Conservation (phyloP, 257 asterid genomes). For the Nicotiana sylvestris region DNA sequence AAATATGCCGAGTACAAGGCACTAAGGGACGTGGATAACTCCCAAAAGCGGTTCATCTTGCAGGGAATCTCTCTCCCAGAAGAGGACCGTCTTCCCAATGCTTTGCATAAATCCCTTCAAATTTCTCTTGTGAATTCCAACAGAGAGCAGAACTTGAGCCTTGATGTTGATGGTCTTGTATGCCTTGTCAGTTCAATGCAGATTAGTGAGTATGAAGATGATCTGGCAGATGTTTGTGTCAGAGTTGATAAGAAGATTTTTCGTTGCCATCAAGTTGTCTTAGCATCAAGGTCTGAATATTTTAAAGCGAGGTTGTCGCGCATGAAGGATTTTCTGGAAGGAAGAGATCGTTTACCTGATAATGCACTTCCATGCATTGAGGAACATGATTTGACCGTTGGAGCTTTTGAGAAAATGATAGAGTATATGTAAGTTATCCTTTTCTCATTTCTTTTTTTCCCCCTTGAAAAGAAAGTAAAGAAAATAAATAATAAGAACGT, state of each 20-base stretch:
- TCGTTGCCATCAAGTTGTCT: constrained; percentile 82
- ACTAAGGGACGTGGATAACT: constrained; percentile 61
- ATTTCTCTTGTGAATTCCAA: constrained; percentile 57
- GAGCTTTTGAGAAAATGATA: constrained; percentile 79
- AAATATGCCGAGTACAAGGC: constrained; percentile 77
- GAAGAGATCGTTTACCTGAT: constrained; percentile 39
- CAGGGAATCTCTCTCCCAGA: constrained; percentile 86
- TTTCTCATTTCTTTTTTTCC: not conserved
- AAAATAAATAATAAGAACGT: not conserved
- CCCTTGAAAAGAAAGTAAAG: not conserved
- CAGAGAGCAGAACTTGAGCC: constrained; percentile 26
- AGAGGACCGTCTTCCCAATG: constrained; percentile 78
- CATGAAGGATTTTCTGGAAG: constrained; percentile 59
- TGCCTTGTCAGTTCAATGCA: constrained; percentile 37
- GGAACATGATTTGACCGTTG: constrained; percentile 76
- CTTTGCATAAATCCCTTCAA: constrained; percentile 63
- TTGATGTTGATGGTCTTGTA: constrained; percentile 32
- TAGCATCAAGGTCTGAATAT: constrained; percentile 91
- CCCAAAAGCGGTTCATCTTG: constrained; percentile 91
- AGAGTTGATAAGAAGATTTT: constrained; percentile 61
- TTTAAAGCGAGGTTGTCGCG: constrained; percentile 88
- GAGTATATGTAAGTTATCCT: constrained; percentile 70
- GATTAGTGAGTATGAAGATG: constrained; percentile 43
- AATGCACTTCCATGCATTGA: constrained; percentile 65
- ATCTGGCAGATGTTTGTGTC: constrained; percentile 83